Conservation (phyloP, 225 moss, liverwort and hornwort genomes). For the Neckera pumila region DNA sequence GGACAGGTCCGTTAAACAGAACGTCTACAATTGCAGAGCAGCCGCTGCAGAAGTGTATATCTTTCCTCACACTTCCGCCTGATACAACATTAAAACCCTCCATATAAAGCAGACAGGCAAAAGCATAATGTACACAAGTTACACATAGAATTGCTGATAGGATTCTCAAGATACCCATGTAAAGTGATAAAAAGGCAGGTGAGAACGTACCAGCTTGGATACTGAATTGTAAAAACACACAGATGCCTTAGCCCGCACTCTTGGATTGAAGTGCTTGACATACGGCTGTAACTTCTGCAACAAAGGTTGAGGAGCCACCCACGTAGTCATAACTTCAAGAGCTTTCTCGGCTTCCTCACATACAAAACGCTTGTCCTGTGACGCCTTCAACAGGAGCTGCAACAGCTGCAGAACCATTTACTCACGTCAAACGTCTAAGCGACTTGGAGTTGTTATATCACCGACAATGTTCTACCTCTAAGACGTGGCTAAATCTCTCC, state of each 20-base stretch:
- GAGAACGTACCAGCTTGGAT: conserved; percentile 54
- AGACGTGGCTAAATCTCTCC: not conserved
- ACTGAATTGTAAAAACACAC: conserved; percentile 81
- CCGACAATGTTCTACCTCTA: not conserved
- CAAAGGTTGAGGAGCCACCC: conserved; percentile 54
- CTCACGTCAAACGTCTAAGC: not conserved
- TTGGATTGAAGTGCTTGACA: conserved; percentile 78
- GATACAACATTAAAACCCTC: not conserved
- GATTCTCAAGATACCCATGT: not conserved
- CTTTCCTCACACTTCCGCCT: not conserved
- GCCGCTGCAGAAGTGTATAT: not conserved
- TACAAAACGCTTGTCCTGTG: conserved; percentile 97
- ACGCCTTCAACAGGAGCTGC: conserved; percentile 89
- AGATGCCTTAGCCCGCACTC: conserved; percentile 90
- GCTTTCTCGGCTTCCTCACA: conserved; percentile 96
- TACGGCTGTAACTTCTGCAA: conserved; percentile 85
- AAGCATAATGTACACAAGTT: not conserved
- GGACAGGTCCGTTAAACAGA: not conserved
- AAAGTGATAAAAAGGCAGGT: not conserved
- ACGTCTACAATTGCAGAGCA: not conserved
- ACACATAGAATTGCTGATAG: not conserved
- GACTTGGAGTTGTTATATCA: not conserved
- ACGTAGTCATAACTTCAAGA: conserved; percentile 65
- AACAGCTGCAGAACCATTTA: conserved; percentile 51
- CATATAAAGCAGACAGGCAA: not conserved